Evolutionary conservation across 306 rosid species (phyloP).

Genomic region (Dalbergia oliveri): DNA sequence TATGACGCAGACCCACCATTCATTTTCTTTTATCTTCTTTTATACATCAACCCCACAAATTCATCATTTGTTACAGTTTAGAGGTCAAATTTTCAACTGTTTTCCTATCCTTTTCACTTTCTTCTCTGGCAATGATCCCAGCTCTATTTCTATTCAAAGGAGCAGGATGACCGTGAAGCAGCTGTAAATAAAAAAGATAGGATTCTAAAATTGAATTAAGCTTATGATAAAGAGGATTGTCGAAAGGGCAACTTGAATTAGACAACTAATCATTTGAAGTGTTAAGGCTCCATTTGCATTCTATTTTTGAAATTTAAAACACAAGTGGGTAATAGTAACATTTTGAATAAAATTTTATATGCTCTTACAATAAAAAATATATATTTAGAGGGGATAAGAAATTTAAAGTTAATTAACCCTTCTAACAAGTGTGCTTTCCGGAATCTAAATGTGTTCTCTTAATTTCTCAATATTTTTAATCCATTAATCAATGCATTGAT

Average conservation of each 20-base stretch:
- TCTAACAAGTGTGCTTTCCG: no score
- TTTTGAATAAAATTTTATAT: neutral
- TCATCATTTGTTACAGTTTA: slow-evolving; percentile 54
- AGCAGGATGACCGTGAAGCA: slow-evolving; percentile 22
- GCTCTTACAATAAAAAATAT: no score
- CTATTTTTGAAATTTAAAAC: slow-evolving; percentile 10
- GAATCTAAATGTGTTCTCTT: no score
- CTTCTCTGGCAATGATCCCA: neutral
- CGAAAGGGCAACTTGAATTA: slow-evolving; percentile 2
- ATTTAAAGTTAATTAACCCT: no score
- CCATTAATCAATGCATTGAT: no score
- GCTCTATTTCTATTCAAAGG: neutral
- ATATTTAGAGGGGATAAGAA: no score
- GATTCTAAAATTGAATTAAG: neutral
- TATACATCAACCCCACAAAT: slow-evolving; percentile 54
- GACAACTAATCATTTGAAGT: neutral
- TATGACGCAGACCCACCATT: slow-evolving; percentile 46
- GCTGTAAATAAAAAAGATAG: neutral
- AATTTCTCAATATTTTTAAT: no score
- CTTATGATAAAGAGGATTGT: neutral
- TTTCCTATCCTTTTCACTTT: neutral
- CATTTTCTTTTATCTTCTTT: slow-evolving; percentile 46
- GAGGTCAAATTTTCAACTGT: slow-evolving; percentile 11
- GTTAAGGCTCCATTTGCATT: slow-evolving; percentile 10
- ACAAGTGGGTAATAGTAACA: neutral